Evolutionary conservation across 441 rosid species (phyloP), one percentile per base, ranked within the genome.

Genomic region (Populus hybrid): DNA sequence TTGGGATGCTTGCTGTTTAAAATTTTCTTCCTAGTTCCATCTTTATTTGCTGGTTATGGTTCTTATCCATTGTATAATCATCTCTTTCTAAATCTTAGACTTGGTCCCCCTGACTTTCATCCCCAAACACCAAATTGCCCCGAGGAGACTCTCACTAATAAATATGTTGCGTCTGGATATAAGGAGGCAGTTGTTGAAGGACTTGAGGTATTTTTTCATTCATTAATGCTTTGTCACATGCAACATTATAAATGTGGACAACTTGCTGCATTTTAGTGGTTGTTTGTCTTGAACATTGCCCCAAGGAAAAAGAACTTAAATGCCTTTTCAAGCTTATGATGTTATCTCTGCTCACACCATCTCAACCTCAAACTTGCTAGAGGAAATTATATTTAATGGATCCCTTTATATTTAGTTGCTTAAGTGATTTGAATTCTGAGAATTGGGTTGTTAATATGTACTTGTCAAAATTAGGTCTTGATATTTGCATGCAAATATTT

Each of bases 141-240:
- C 0, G 99, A 97, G 86, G 99, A 97, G 89, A 95, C 92, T 77
- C 88, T 97, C 69, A 92, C 92, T 56, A 88, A 84, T 76, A 99
- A 95, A 71, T 93, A 93, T 86, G 90, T 91, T 76, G 93, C 82
- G 75, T 77, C 59, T 81, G 99, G 99, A 75, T 97, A 97, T 86
- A 94, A 83, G 89, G 99, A 97, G 87, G 88, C 95, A 68, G 90
- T 93, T 85, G 99, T 93, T 86, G 99, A 92, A 84, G 97, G 97
- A 74, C 93, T 97, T 87, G 98, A 97, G 98, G 99, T 97, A 69
- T 53, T 11, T 21, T 50, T 75, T 68, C 40, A 7, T 20, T 42
- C 24, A 29, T 23, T 26, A 31, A 21, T 29, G 2, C 18, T 38
- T 73, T 67, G 11, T 56, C 35, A 9, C 14, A 28, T 36, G 59